Conservation (phyloP, 2,329 filamentous ascomycete genomes). For the Fusarium decemcellulare region DNA sequence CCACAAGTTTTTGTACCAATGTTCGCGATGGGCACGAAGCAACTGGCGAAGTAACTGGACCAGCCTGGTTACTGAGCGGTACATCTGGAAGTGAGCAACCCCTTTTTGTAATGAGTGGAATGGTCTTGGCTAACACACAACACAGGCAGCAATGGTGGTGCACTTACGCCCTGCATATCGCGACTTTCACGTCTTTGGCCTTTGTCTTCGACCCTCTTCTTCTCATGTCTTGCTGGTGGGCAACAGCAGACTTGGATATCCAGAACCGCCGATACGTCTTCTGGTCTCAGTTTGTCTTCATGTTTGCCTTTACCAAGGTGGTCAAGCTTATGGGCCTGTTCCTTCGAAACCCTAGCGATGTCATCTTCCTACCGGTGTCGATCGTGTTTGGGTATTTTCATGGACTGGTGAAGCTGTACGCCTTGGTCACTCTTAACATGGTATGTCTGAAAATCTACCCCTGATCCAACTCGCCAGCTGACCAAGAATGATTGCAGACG, state of each 20-base stretch:
- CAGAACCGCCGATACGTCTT: constrained; percentile 67
- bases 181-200: constrained; percentile 91
- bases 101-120: constrained; percentile 1
- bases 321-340: constrained; percentile 93
- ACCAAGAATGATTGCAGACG: constrained; percentile 69
- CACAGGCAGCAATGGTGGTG: constrained; percentile 91
- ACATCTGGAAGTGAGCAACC: constrained; percentile 86
- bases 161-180: constrained; percentile 92
- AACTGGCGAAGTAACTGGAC: constrained; percentile 99
- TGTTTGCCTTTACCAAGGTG: constrained; percentile 87
- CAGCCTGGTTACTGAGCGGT: constrained; percentile 85
- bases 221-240: constrained; percentile 78
- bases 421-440: constrained; percentile 85
- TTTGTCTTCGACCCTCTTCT: constrained; percentile 83
- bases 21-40: constrained; percentile 93
- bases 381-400: constrained; percentile 94
- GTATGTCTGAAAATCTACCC: constrained; percentile 67
- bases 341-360: constrained; percentile 84
- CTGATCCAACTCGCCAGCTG: constrained; percentile 15
- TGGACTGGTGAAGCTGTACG: constrained; percentile 92
- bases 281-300: constrained; percentile 77
- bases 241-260: constrained; percentile 73
- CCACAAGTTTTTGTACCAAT: constrained; percentile 91
- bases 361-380: constrained; percentile 86
- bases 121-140: constrained; percentile 35